These are phyloP conservation scores for Rhazya stricta DNA, from an alignment of 257 asterid genomes.

Conservation along the genomic window DNA sequence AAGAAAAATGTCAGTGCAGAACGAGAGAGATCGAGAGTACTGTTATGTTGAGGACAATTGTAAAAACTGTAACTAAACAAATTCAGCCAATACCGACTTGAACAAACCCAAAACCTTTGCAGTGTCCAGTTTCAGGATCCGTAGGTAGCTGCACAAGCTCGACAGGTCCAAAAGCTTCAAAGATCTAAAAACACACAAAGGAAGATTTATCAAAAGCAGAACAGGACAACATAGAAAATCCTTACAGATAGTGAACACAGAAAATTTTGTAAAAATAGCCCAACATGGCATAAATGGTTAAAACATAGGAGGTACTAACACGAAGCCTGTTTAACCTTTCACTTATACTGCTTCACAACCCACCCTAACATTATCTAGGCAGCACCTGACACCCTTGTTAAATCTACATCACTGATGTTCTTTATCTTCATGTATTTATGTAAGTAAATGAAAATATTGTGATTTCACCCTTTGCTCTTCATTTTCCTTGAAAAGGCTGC, in stretches of 20 bases:
- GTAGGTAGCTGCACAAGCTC: conserved; percentile 98
- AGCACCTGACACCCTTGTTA: neutral
- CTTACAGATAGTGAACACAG: neutral
- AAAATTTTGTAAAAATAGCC: neutral
- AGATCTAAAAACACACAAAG: conserved; percentile 44
- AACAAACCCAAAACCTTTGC: conserved; percentile 99
- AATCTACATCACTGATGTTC: neutral
- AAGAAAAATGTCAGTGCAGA: conserved; percentile 5
- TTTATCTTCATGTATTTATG: too few relatives aligned
- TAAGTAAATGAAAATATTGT: too few relatives aligned
- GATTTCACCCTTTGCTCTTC: neutral
- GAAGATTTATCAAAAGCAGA: neutral
- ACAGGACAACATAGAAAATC: neutral
- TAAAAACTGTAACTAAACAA: conserved; percentile 1
- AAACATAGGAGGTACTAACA: neutral
- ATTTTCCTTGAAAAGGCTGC: neutral
- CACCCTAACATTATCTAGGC: neutral
- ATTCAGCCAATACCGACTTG: conserved; percentile 59
- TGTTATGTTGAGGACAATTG: neutral
- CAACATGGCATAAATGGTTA: neutral
- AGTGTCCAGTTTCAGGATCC: conserved; percentile 97
- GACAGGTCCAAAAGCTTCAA: conserved; percentile 97
- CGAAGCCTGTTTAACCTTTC: neutral
- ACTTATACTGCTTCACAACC: neutral
- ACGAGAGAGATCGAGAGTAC: neutral